Evolutionary conservation across 192 early-diverging fungal genomes (phyloP).

Genomic region (Backusella psychrophila): DNA sequence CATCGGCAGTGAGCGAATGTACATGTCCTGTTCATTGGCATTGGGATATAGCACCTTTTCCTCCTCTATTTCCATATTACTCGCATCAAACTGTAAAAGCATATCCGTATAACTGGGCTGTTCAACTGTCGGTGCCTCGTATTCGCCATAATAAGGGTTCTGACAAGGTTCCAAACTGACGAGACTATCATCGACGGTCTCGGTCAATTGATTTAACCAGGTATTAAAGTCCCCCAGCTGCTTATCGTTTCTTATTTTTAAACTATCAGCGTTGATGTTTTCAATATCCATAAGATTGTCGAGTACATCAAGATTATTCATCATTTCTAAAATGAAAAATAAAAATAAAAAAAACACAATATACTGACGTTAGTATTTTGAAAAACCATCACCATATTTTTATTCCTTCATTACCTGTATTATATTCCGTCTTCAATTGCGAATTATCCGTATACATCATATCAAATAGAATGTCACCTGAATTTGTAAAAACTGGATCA

Average conservation of each 20-base stretch:
- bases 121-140: neutral
- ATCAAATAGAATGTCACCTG: neutral
- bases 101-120: slow-evolving; percentile 5
- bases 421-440: slow-evolving; percentile 25
- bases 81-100: slow-evolving; percentile 8
- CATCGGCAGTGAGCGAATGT: slow-evolving; percentile 9
- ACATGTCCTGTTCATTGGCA: slow-evolving; percentile 13
- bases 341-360: neutral
- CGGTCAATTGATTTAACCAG: slow-evolving; percentile 23
- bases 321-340: slow-evolving; percentile 12
- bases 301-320: slow-evolving; percentile 5
- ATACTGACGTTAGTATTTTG: neutral
- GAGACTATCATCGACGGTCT: neutral
- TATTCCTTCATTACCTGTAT: slow-evolving; percentile 5
- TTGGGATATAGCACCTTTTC: neutral
- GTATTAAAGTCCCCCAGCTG: slow-evolving; percentile 14
- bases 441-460: slow-evolving; percentile 1
- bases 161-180: neutral
- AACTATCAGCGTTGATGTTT: neutral
- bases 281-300: slow-evolving; percentile 11
- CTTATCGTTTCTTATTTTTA: slow-evolving; percentile 14
- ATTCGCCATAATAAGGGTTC: neutral
- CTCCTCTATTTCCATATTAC: neutral
- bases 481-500: neutral
- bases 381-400: neutral